Evolutionary conservation across 176 grass and related monocot genomes (phyloP).

Genomic region (Oryza rufipogon): DNA sequence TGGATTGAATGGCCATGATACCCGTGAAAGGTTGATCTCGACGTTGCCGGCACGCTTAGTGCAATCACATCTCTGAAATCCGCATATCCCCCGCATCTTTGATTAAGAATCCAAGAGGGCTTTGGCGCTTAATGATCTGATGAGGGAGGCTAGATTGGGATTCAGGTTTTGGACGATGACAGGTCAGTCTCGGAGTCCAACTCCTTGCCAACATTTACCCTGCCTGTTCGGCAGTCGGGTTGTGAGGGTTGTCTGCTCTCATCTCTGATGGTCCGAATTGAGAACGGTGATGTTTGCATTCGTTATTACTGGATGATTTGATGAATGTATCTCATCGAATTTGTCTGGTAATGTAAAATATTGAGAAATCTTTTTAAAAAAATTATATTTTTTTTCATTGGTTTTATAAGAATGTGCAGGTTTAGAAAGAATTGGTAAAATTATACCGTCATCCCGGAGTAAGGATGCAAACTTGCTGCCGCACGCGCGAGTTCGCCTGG

Average conservation of each 20-base stretch:
- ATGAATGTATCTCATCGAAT: no score
- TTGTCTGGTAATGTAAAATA: no score
- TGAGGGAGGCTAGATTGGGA: background rate
- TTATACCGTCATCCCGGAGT: no score
- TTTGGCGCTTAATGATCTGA: background rate
- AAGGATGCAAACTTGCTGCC: no score
- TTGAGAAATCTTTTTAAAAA: no score
- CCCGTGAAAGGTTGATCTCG: background rate
- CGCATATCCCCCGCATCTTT: background rate
- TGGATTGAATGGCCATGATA: background rate
- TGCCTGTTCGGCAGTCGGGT: background rate
- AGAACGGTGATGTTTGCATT: background rate
- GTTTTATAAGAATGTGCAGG: no score
- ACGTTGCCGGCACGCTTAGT: conserved; percentile 34
- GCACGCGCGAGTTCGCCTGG: no score
- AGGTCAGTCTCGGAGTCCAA: background rate
- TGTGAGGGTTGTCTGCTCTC: background rate
- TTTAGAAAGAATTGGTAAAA: no score
- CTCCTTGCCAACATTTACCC: background rate
- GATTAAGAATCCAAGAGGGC: background rate
- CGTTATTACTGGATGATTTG: no score
- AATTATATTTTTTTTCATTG: background rate
- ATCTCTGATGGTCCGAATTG: background rate
- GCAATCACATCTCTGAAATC: conserved; percentile 21
- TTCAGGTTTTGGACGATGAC: background rate